phyloP scores from a whole-genome alignment of 148 eudicot genomes.

The Chenopodium formosanum region DNA sequence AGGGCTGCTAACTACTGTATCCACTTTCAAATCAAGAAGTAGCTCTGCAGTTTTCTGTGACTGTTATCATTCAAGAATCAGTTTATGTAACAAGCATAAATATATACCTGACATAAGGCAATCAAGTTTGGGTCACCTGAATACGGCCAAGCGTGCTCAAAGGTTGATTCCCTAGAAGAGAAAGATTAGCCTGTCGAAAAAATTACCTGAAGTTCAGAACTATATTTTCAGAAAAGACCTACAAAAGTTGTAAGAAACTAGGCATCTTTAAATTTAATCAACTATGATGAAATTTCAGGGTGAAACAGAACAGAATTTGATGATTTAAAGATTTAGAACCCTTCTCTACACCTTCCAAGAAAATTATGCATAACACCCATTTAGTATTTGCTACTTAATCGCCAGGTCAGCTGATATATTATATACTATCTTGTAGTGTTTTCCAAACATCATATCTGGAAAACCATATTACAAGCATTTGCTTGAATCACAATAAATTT shows the following conservation, averaged over 20 bases:
- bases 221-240: constrained; percentile 16
- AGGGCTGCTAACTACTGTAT: constrained; percentile 59
- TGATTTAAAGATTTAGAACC: neutral
- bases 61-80: constrained; percentile 40
- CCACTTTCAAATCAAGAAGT: constrained; percentile 83
- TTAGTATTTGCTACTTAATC: neutral
- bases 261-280: neutral
- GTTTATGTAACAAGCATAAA: constrained; percentile 4
- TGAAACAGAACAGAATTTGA: neutral
- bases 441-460: neutral
- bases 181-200: constrained; percentile 43
- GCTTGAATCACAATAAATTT: neutral
- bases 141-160: constrained; percentile 82
- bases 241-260: constrained; percentile 17
- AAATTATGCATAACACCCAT: neutral
- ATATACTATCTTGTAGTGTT: neutral
- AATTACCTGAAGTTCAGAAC: constrained; percentile 21
- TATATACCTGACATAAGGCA: neutral
- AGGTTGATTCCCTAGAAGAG: constrained; percentile 46
- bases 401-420: neutral
- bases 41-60: constrained; percentile 96
- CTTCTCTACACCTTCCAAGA: neutral
- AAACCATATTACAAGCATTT: neutral
- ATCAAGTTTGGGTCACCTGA: constrained; percentile 47
- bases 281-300: neutral